Base-by-base conservation (phyloP, 176 grass and related monocot species). In the Pontederia paniculata region DNA sequence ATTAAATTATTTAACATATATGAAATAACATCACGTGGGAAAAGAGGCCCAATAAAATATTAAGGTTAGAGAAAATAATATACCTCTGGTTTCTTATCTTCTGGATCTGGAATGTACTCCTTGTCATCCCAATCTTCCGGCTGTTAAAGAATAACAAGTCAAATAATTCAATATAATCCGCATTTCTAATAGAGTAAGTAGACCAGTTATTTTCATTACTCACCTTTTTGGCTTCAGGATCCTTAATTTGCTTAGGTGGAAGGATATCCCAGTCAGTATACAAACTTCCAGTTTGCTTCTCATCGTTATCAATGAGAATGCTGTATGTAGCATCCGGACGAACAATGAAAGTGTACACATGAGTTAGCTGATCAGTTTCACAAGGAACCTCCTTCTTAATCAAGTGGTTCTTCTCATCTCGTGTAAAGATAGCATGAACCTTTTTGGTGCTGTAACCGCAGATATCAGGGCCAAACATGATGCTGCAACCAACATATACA, bases 361-460 rank as follows among this genome's bases (percentile, higher is more conserved):
- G 91, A 37, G 82, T 78, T 17, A 96, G 52, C 59, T 87, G 86
- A 70, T 96, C 86, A 23, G 82, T 86, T 77, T 89, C 82, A 9
- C 82, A 96, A 37, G 82, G 78, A 28, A 87, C 86, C n/a, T 96
- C 91, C 70, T 96, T 89, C 72, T 96, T 89, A 63, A 86, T 89
- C 55, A 96, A 49, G 67, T 96, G 82, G 68, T 87, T 96, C 55
- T 83, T 96, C 20, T 31, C 82, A 58, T 96, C 21, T 66, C 82
- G 81, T 3, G 82, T 75, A 45, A 96, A 67, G 58, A 89, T 89
- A 51, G 79, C 9, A 17, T 89, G 82, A 17, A 89, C 85, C 65
- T 80, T 89, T 59, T 80, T 84, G 42, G 80, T 89, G n/a, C 15
- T 44, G 12, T 84, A 73, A 22, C 77, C 74, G 48, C 80, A 84